A percentile compares a stretch with the other conserved stretches of the same genome.
Evolutionary conservation across 2,329 filamentous ascomycete genomes (phyloP).

Genomic region (Neoarthrinium moseri): DNA sequence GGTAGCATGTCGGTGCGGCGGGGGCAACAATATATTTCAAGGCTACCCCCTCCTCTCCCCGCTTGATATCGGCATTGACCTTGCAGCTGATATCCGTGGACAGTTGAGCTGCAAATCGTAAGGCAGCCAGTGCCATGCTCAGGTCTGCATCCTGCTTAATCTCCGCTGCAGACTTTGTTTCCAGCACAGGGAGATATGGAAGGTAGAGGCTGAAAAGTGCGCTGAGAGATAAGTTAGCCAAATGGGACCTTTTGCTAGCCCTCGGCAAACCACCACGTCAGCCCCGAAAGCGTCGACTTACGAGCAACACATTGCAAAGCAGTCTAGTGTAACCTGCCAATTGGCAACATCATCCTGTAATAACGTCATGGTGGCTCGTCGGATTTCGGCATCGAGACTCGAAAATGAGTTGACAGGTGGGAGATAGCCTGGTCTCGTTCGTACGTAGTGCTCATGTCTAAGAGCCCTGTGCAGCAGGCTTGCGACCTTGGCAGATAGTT

Average conservation of each 20-base stretch:
- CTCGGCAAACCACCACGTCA: neutral
- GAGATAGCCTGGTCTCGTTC: slow-evolving; percentile 23
- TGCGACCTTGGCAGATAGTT: slow-evolving; percentile 28
- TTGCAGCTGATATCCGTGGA: slow-evolving; percentile 32
- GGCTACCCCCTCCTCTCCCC: neutral
- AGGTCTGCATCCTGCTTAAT: slow-evolving; percentile 19
- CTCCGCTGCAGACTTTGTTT: slow-evolving; percentile 14
- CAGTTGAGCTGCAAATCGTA: slow-evolving; percentile 30
- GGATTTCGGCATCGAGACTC: slow-evolving; percentile 27
- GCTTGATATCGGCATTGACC: slow-evolving; percentile 23
- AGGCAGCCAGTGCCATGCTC: slow-evolving; percentile 23
- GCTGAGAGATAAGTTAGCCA: slow-evolving; percentile 11
- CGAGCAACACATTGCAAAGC: slow-evolving; percentile 32
- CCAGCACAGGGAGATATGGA: slow-evolving; percentile 27
- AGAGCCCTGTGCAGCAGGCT: slow-evolving; percentile 29
- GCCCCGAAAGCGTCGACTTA: too few species aligned
- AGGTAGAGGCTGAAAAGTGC: slow-evolving; percentile 30
- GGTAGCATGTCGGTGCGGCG: slow-evolving; percentile 30
- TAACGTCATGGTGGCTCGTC: slow-evolving; percentile 23
- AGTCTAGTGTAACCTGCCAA: slow-evolving; percentile 29
- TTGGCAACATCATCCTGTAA: slow-evolving; percentile 22
- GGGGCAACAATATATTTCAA: slow-evolving; percentile 23
- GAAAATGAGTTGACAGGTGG: slow-evolving; percentile 23
- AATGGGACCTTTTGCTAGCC: too few species aligned
- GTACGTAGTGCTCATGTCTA: slow-evolving; percentile 15